Evolutionary conservation across 106 monocot species (phyloP), one percentile per base, ranked within the genome.

Genomic region (Acanthochlamys bracteata): DNA sequence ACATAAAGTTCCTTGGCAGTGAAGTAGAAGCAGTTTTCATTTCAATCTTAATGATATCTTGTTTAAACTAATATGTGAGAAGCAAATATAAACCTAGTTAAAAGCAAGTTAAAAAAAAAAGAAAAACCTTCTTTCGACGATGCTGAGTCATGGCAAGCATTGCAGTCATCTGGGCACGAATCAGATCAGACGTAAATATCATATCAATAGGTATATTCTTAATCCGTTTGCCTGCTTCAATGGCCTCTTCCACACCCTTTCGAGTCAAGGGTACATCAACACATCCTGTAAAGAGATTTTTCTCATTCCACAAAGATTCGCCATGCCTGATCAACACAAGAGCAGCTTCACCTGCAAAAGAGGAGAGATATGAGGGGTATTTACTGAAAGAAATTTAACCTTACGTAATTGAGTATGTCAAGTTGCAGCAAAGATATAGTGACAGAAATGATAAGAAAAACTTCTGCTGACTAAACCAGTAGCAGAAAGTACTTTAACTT

Each of bases 141-240:
- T 96, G 96, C 61, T 96, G 96, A 49, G 88, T 88, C 96, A 96
- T 88, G 71, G 91, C 96, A 80, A 96, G 91, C 96, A 96, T 91
- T 57, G 96, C 96, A 67, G 96, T 96, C 96, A 96, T 96, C 55
- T 96, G 90, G 20, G 96, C 90, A 76, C 96, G 96, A 74, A 96
- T 96, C 24, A 96, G 49, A 0, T 80, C 53, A 66, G 96, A 96
- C 46, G 96, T 88, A 66, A 67, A 96, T 21, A 96, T 96, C 65
- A 80, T 74, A 69, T 96, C 96, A 27, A 96, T 73, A 25, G 96
- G 95, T 71, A 96, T 96, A 41, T 91, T 82, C 69, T 82, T 83
- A 80, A 96, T 96, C 71, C 84, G 80, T 79, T 83, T 90, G 21
- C 96, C 90, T 12, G 96, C 96, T 81, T 96, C 85, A 74, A 96